Conservation (phyloP, 106 monocot species). For the Hemerocallis citrina region DNA sequence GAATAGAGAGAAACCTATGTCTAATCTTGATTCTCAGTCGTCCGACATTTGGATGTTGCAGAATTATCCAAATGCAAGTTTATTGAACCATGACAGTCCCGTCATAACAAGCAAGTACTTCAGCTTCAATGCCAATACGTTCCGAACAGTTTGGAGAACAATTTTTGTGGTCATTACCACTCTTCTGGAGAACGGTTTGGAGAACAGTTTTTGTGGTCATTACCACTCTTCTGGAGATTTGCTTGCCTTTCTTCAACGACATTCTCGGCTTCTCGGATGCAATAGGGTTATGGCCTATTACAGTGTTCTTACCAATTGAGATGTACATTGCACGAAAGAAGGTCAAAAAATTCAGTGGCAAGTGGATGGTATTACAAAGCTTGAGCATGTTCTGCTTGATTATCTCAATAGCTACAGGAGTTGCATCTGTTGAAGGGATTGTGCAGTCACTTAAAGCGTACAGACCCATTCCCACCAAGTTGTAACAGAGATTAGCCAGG, state of each 20-base stretch:
- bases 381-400: conserved; percentile 47
- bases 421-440: conserved; percentile 44
- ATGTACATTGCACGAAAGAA: conserved; percentile 43
- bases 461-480: conserved; percentile 35
- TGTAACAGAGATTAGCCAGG: conserved; percentile 13
- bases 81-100: conserved; percentile 10
- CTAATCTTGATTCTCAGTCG: too few species aligned
- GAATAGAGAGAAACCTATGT: too few species aligned
- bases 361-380: conserved; percentile 25
- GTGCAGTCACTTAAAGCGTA: conserved; percentile 20
- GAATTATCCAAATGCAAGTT: conserved; percentile 10
- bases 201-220: conserved; percentile 33
- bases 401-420: conserved; percentile 34
- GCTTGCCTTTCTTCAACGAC: conserved; percentile 67
- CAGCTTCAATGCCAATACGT: conserved; percentile 11
- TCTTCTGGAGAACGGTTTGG: conserved; percentile 37
- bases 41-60: conserved; percentile 8
- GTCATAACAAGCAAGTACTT: neutral
- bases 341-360: conserved; percentile 12
- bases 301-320: conserved; percentile 48
- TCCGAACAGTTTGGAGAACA: conserved; percentile 10
- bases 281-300: conserved; percentile 57
- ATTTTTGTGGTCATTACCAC: conserved; percentile 33
- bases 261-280: conserved; percentile 43
- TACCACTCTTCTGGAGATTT: conserved; percentile 33